Percentiles rank a stretch among this genome's conserved stretches.
Conservation (phyloP, 225 moss, liverwort and hornwort species). For the Polytrichum formosum region DNA sequence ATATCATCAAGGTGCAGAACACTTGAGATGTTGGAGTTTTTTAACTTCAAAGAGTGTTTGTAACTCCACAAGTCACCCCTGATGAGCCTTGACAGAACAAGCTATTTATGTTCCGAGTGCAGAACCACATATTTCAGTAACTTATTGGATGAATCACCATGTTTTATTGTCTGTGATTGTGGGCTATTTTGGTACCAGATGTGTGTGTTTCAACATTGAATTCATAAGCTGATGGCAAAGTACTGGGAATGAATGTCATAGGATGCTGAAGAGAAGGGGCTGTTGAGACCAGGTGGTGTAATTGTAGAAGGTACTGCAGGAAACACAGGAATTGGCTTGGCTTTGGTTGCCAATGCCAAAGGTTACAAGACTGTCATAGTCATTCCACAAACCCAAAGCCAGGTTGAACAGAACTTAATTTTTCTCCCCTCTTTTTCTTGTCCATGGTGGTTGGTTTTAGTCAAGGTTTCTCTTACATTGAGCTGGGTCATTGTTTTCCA, state of each 20-base stretch:
- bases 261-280: constrained; percentile 93
- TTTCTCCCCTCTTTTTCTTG: background rate
- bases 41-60: too few species aligned
- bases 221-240: too few species aligned
- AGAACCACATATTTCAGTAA: too few species aligned
- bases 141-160: too few species aligned
- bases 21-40: background rate
- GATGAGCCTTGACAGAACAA: too few species aligned
- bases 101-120: too few species aligned
- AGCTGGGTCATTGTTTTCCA: background rate
- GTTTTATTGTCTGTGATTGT: too few species aligned
- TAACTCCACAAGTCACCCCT: too few species aligned
- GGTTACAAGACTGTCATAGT: constrained; percentile 93
- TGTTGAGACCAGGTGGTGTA: constrained; percentile 83
- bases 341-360: constrained; percentile 82
- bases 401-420: constrained; percentile 22
- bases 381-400: constrained; percentile 85
- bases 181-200: too few species aligned
- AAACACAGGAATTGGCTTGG: constrained; percentile 91
- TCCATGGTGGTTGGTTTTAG: background rate
- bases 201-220: too few species aligned
- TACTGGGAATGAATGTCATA: constrained; percentile 7
- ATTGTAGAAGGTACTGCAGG: constrained; percentile 97
- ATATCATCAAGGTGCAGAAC: constrained; percentile 64
- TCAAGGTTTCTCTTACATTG: background rate